Evolutionary conservation across 2,329 filamentous ascomycete species (phyloP), one percentile per base, ranked within the genome.

Genomic region (Colletotrichum coccodes): DNA sequence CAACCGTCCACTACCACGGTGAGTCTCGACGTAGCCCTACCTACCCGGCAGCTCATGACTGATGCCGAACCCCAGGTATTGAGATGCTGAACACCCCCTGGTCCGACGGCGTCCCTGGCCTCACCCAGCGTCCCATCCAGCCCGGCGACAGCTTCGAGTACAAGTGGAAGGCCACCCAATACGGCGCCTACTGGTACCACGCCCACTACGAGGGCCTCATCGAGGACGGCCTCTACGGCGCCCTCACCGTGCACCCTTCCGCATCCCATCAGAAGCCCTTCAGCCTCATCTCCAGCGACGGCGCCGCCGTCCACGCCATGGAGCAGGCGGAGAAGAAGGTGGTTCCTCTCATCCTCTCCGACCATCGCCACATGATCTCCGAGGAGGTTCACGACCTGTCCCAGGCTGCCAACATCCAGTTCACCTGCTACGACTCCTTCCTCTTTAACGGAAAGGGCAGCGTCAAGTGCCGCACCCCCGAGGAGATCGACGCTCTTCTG

Each of bases 121-220:
- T 90, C 2, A 83, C 84, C 1, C 88, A 91, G 72, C 78, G 78
- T 4, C 78, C 83, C 4, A 89, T 91, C 62, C 72, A 77, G 14
- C 82, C 87, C 1, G 83, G 84, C 2, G 72, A 75, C 3, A 80
- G 75, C 32, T 91, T 86, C 72, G 79, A 80, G 0, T 88, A 91
- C 73, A 79, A 78, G 36, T 91, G 86, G 80, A 82, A 78, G n/a
- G 88, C 88, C 0, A 81, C 80, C 0, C 83, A 88, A 62, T 85
- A 87, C 71, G 89, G 89, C 3, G 85, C 83, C 47, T 89, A 87
- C 76, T 90, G 86, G 81, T 91, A 91, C 71, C 89, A 91, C 76
- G 83, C 87, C 0, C 89, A 91, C 72, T 81, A 82, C 28, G 78
- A 80, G 1, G 83, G 83, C 2, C 88, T 90, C 69, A 81, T 91